A percentile compares a stretch with the other conserved stretches of the same genome.
These are phyloP conservation scores for Xeromyces bisporus DNA, from an alignment of 495 filamentous ascomycete genomes.

Conservation along the genomic window DNA sequence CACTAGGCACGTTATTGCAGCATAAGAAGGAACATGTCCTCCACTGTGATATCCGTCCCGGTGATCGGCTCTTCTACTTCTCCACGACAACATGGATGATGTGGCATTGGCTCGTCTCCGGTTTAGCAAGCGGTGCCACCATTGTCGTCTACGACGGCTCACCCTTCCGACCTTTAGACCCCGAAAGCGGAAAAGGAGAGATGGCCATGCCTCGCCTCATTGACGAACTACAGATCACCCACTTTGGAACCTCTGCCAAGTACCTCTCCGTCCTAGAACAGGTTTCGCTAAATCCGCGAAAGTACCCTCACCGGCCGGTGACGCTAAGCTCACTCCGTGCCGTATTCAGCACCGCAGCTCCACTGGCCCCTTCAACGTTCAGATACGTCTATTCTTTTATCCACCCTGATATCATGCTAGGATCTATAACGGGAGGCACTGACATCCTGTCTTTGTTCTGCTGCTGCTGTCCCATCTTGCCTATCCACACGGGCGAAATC, in stretches of 20 bases:
- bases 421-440: conserved; percentile 75
- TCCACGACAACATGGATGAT: conserved; percentile 94
- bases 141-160: conserved; percentile 81
- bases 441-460: conserved; percentile 93
- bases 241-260: conserved; percentile 85
- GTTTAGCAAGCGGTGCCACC: conserved; percentile 59
- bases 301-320: conserved; percentile 29
- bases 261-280: conserved; percentile 88
- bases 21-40: conserved; percentile 89
- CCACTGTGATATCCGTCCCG: conserved; percentile 56
- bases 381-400: conserved; percentile 73
- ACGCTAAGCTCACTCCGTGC: conserved; percentile 44
- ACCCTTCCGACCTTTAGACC: conserved; percentile 51
- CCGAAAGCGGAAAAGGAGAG: conserved; percentile 36
- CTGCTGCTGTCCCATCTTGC: conserved; percentile 66
- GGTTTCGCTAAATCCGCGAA: conserved; percentile 45
- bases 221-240: conserved; percentile 58
- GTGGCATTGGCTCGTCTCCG: conserved; percentile 91
- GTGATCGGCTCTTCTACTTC: conserved; percentile 62
- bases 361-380: conserved; percentile 84
- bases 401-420: conserved; percentile 55
- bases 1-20: conserved; percentile 73
- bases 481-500: conserved; percentile 76
- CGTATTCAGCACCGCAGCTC: conserved; percentile 87
- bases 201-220: conserved; percentile 55